Conservation (phyloP, 306 rosid genomes). For the Vigna radiata region DNA sequence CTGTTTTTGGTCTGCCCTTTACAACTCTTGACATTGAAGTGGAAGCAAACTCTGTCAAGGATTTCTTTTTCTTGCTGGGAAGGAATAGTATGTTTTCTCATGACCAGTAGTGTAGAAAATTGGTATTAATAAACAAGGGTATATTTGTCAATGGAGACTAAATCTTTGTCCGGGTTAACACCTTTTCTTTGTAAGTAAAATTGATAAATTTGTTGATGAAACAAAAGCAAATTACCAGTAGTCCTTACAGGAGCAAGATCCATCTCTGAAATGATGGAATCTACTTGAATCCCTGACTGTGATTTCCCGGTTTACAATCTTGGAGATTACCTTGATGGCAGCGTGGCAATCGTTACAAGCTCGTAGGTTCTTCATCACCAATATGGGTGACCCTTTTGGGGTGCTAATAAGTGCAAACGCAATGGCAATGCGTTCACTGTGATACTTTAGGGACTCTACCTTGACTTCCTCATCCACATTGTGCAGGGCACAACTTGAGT, state of each 20-base stretch:
- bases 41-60: neutral
- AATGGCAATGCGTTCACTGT: slow-evolving; percentile 90
- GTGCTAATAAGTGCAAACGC: slow-evolving; percentile 82
- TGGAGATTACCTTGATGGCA: slow-evolving; percentile 72
- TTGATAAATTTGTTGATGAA: neutral
- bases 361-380: slow-evolving; percentile 89
- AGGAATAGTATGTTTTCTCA: neutral
- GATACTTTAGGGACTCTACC: slow-evolving; percentile 79
- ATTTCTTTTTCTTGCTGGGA: neutral
- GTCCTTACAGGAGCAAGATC: slow-evolving; percentile 80
- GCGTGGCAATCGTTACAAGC: slow-evolving; percentile 81
- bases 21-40: too few species aligned
- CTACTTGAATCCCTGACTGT: slow-evolving; percentile 82
- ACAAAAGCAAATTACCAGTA: slow-evolving; percentile 63
- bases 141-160: neutral
- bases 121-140: neutral
- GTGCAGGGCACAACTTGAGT: slow-evolving; percentile 81
- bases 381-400: slow-evolving; percentile 71
- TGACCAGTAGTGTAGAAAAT: neutral
- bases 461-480: slow-evolving; percentile 70
- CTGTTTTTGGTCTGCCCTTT: too few species aligned
- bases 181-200: neutral
- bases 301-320: slow-evolving; percentile 63
- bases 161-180: neutral
- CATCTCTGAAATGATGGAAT: slow-evolving; percentile 80